These are phyloP conservation scores for Ramicandelaber brevisporus DNA, from an alignment of 192 early-diverging fungal genomes.

Conservation along the genomic window DNA sequence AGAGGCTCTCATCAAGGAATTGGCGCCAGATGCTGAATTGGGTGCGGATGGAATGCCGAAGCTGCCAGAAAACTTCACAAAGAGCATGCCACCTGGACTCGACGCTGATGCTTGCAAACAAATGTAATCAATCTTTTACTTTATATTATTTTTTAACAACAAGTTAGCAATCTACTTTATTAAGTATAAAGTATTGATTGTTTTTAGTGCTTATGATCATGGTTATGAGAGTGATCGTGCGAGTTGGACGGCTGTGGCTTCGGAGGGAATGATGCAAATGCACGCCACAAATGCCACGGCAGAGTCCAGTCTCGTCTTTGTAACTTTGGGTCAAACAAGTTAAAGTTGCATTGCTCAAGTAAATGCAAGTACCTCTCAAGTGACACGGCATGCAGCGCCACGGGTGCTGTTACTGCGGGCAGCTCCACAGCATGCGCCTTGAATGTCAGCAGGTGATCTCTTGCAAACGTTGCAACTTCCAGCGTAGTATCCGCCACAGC, in stretches of 20 bases:
- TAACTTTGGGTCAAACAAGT: conserved; percentile 1
- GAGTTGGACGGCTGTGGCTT: too few relatives aligned
- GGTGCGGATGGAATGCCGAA: conserved; percentile 46
- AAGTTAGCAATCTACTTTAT: too few relatives aligned
- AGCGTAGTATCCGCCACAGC: conserved; percentile 1
- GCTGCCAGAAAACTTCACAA: conserved; percentile 18
- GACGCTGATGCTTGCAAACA: conserved; percentile 3
- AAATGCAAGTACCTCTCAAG: background rate
- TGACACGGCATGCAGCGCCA: background rate
- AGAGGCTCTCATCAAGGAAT: conserved; percentile 57
- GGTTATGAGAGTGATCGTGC: too few relatives aligned
- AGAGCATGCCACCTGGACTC: too few relatives aligned
- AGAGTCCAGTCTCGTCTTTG: background rate
- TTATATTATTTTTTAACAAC: too few relatives aligned
- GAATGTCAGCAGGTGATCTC: conserved; percentile 1
- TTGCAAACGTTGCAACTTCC: conserved; percentile 1
- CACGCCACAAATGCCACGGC: conserved; percentile 1
- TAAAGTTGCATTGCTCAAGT: conserved; percentile 1
- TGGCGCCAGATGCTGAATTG: conserved; percentile 77
- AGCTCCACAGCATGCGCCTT: background rate
- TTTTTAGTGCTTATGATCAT: too few relatives aligned
- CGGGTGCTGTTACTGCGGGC: background rate
- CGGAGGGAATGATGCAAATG: too few relatives aligned
- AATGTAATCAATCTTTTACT: conserved; percentile 4
- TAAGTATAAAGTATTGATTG: too few relatives aligned